Evolutionary conservation across 345 rosid species (phyloP).

Genomic region (Theobroma cacao): DNA sequence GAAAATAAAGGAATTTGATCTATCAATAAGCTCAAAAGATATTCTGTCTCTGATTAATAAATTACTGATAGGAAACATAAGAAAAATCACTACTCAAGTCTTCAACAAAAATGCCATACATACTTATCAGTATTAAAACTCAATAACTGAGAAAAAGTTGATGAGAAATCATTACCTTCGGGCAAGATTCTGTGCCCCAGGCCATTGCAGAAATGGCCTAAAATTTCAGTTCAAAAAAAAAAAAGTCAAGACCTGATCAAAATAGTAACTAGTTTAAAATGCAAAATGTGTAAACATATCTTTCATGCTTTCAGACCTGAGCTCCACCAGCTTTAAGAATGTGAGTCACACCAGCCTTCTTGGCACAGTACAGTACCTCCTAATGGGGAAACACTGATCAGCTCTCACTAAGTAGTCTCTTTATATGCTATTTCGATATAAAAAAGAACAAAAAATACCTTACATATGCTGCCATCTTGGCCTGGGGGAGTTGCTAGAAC

Average conservation of each 20-base stretch:
- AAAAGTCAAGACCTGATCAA: neutral
- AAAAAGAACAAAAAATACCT: conserved; percentile 38
- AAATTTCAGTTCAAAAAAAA: neutral
- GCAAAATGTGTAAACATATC: neutral
- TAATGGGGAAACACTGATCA: conserved; percentile 17
- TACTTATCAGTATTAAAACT: neutral
- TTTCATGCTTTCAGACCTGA: conserved; percentile 50
- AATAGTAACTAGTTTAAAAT: neutral
- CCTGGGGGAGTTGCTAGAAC: conserved; percentile 91
- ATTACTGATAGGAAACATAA: neutral
- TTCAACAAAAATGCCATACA: neutral
- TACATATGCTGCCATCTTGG: conserved; percentile 79
- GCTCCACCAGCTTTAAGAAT: conserved; percentile 97
- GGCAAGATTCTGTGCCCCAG: conserved; percentile 96
- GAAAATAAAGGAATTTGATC: neutral
- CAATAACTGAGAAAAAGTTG: neutral
- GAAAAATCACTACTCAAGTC: neutral
- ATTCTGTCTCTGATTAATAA: neutral
- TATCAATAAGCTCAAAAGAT: neutral
- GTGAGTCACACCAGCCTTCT: conserved; percentile 91
- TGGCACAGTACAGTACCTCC: conserved; percentile 94
- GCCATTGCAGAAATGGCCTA: conserved; percentile 98
- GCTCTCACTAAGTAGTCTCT: neutral
- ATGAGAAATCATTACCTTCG: conserved; percentile 54
- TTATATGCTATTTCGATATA: neutral